Base-by-base conservation (phyloP, 2,329 filamentous ascomycete species). In the Drechslera avenae region DNA sequence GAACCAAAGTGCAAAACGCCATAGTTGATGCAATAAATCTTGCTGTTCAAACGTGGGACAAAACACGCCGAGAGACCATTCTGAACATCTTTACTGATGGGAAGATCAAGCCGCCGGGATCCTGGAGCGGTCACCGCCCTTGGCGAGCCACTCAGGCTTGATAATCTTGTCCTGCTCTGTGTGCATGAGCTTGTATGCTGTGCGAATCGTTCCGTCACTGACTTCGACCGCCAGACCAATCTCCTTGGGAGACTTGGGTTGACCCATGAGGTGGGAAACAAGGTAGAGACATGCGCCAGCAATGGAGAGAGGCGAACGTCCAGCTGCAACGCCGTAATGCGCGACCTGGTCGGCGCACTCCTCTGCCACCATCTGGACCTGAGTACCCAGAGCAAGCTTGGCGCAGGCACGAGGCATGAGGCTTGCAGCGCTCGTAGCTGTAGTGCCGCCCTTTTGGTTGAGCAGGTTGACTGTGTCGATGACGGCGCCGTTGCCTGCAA, bases 261-360 rank as follows among this genome's bases (percentile, higher is more conserved):
- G 84, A 48, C 87, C 89, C 78, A 96, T 88, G 31, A 97, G 81
- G 67, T 93, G 86, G 23, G 90, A 91, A 3, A 93, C 89, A 86
- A 97, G 94, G 80, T 94, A 99, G 73, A 99, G 97, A 73, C 91
- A 96, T 26, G 94, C 92, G 14, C 92, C 93, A 5, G 95, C 93
- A 54, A 95, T 91, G 1, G 93, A 97, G 40, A 99, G 81, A 16
- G 94, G 94, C 50, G 93, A 97, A 52, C 94, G 90, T 60, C 94
- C 94, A 30, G 93, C 92, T 53, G 97, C 83, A 47, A 91, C 87
- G 52, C 90, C 88, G 54, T 90, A 86, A 40, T 84, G 83, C 18
- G 86, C 87, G 60, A 94, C 90, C 69, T 88, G 86, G 61, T 88
- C 83, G 3, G 92, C 91, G 42, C 97, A 83, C 21, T 86, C 84